Base-by-base conservation (phyloP, 208 protist species). In the Leishmania tarentolae region DNA sequence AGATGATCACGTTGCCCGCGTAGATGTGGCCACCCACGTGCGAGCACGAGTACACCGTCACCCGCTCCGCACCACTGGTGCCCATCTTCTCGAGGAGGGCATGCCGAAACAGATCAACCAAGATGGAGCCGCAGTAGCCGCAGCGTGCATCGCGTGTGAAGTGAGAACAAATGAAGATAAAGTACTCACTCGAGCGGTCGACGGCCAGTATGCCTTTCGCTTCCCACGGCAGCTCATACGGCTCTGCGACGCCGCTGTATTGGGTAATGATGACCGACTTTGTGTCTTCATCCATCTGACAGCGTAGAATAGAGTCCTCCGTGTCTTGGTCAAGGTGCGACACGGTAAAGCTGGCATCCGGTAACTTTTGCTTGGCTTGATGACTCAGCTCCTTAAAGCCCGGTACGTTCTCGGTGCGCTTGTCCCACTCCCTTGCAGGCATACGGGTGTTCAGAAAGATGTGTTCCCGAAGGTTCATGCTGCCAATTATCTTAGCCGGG, bases 21-120 rank as follows among this genome's bases (percentile, higher is more conserved):
- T 97, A 97, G 44, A 95, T 89, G 84, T 98, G 96, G 0, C 96
- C 96, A 69, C 96, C 94, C 53, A 98, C 84, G 86, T 98, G 96
- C 15, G 91, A 90, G 84, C 93, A 96, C 57, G 88, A 85, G 75
- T 86, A 85, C 11, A 98, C 92, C 13, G 87, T 85, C 80, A 97
- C 89, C 28, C 73, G 59, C 61, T 66, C 72, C 8, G 82, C 79
- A n/a, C 71, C 80, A 70, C 89, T 84, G 68, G 84, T 81, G 17
- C 83, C 85, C 75, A 92, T 50, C 59, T 75, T 71, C 70, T 83
- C 81, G 44, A 57, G 82, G 13, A 97, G 81, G n/a, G 88, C 80
- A 71, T 92, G 85, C 19, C 88, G 87, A n/a, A 97, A 81, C 35
- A 97, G 90, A 65, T 97, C 93, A 17, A 95, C 81, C 53, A 98